Evolutionary conservation across 306 rosid species (phyloP).

Genomic region (Malus sylvestris): DNA sequence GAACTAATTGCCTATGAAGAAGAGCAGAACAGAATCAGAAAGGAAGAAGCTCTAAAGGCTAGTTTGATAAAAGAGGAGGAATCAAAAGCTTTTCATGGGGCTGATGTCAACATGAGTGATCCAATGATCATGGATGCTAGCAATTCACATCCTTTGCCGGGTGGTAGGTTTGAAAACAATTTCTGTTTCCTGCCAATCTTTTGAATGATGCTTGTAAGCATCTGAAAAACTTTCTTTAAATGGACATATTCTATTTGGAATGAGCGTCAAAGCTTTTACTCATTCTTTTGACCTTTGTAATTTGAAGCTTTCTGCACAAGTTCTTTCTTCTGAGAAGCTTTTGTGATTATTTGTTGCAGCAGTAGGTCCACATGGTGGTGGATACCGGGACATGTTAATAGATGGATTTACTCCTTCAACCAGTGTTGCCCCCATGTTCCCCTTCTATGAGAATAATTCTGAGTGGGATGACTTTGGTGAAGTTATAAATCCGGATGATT

Average conservation of each 20-base stretch:
- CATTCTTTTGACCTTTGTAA: neutral
- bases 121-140: conserved; percentile 69
- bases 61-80: conserved; percentile 82
- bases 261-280: neutral
- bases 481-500: conserved; percentile 97
- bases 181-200: neutral
- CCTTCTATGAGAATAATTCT: conserved; percentile 60
- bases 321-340: neutral
- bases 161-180: conserved; percentile 38
- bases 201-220: neutral
- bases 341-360: conserved; percentile 34
- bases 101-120: conserved; percentile 50
- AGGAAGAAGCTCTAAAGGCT: conserved; percentile 88
- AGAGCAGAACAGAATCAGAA: conserved; percentile 78
- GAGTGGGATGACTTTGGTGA: conserved; percentile 99
- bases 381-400: conserved; percentile 56
- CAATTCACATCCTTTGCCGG: conserved; percentile 43
- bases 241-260: neutral
- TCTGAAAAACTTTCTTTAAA: neutral
- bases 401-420: conserved; percentile 91
- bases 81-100: conserved; percentile 49
- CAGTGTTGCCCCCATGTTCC: conserved; percentile 82
- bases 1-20: conserved; percentile 94
- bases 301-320: neutral
- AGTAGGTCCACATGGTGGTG: conserved; percentile 46